phyloP scores from a whole-genome alignment of 2,329 filamentous ascomycete species.

The Thelonectria discophora region DNA sequence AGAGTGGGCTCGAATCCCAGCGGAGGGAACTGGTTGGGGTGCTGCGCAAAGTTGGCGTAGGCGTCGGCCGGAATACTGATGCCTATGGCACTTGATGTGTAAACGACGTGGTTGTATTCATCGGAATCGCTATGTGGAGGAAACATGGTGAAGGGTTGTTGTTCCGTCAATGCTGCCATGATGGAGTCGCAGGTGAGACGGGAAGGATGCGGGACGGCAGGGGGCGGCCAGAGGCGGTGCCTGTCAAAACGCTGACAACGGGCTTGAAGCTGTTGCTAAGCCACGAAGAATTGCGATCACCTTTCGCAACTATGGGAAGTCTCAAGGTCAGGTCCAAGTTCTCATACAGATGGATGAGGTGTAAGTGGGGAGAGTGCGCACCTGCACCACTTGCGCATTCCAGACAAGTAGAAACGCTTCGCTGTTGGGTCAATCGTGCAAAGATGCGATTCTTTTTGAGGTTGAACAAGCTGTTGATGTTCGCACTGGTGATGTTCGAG shows the following conservation, averaged over 20 bases:
- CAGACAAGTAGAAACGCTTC: conserved; percentile 34
- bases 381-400: conserved; percentile 42
- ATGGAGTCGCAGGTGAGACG: conserved; percentile 26
- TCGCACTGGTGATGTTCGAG: neutral
- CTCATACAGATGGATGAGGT: conserved; percentile 13
- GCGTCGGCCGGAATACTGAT: conserved; percentile 59
- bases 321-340: conserved; percentile 30
- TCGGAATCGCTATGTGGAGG: conserved; percentile 45
- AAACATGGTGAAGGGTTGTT: conserved; percentile 42
- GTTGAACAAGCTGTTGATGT: conserved; percentile 1
- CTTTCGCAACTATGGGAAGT: conserved; percentile 36
- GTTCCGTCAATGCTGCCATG: conserved; percentile 46
- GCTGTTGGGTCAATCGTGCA: conserved; percentile 11
- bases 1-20: conserved; percentile 58
- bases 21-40: conserved; percentile 42
- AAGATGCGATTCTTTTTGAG: conserved; percentile 6
- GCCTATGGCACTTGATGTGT: conserved; percentile 56
- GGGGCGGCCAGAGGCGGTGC: conserved; percentile 16
- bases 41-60: conserved; percentile 52
- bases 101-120: conserved; percentile 52
- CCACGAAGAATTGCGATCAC: conserved; percentile 36
- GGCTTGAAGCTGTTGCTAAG: conserved; percentile 33
- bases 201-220: conserved; percentile 18
- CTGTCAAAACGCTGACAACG: conserved; percentile 27
- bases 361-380: conserved; percentile 33